A percentile compares a stretch with the other conserved stretches of the same genome.
Evolutionary conservation across 257 asterid genomes (phyloP).

Genomic region (Lithospermum erythrorhizon): DNA sequence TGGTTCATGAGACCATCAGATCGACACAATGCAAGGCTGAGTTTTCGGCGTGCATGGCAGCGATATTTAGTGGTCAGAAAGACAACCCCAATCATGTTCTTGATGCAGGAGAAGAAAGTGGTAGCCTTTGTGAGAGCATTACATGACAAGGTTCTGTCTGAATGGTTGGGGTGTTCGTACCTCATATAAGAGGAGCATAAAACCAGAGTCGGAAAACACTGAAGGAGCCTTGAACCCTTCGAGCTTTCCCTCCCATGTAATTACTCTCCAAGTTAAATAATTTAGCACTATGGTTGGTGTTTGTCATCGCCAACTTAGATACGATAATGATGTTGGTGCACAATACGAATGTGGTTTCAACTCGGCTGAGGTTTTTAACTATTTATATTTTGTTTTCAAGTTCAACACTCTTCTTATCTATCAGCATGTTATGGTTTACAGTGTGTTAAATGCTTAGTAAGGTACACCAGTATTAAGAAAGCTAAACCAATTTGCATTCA

Average conservation of each 20-base stretch:
- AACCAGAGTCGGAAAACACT: conserved; percentile 12
- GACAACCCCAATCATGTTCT: conserved; percentile 23
- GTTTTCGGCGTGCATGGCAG: conserved; percentile 25
- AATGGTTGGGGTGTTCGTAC: conserved; percentile 9
- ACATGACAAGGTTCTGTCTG: conserved; percentile 26
- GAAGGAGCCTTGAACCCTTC: conserved; percentile 24
- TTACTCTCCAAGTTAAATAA: conserved; percentile 11
- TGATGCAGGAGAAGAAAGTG: conserved; percentile 8
- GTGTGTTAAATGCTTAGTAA: too few species aligned
- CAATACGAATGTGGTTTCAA: neutral
- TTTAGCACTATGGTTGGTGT: neutral
- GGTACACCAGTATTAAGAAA: too few species aligned
- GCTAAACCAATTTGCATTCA: too few species aligned
- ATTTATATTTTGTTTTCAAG: too few species aligned
- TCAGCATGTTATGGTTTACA: too few species aligned
- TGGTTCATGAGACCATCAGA: conserved; percentile 24
- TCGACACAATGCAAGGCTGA: conserved; percentile 13
- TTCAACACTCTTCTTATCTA: too few species aligned
- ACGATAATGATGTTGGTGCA: neutral
- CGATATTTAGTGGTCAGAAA: conserved; percentile 28
- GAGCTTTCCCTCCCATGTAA: conserved; percentile 36
- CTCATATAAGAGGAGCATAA: neutral
- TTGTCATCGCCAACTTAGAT: neutral
- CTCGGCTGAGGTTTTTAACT: too few species aligned
- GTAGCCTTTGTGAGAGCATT: conserved; percentile 18